Base-by-base conservation (phyloP, 331 rosid species). In the Acacia concinna region DNA sequence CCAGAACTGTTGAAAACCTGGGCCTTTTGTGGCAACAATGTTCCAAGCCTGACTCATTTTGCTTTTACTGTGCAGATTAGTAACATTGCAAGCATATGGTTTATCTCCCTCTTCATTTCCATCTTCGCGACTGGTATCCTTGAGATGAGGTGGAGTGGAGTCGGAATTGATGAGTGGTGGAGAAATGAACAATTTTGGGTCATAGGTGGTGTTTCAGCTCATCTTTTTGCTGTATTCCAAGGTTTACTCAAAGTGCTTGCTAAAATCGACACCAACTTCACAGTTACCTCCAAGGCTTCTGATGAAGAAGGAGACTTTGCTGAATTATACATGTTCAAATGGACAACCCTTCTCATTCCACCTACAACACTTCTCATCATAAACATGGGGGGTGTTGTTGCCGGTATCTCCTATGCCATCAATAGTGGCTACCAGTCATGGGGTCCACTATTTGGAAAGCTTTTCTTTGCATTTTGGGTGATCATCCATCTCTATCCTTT, bases 81-180 rank as follows among this genome's bases (percentile, higher is more conserved):
- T 83, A 95, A 95, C 89, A 65, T 95, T 78, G 99, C 99, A 6
- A 95, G 99, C 85, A 89, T 95, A 82, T 95, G 99, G 99, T 95
- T 95, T 49, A 91, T 95, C 73, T 80, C 97, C 23, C 99, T 95
- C 92, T 95, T 95, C 83, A 86, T 95, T 73, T 95, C 99, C 88
- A 95, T 95, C 87, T 95, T 95, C 2, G 99, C 99, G 0, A 95
- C 99, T 0, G 99, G 99, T 75, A 93, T 95, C 71, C 98, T 95
- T 7, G 99, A 95, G 92, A 95, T 95, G 99, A 88, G 99, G 81
- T 95, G 99, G 99, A 95, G 99, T 54, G 99, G 99, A 12, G 99
- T 95, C 0, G 98, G 99, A 85, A 95, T 95, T 1, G 99, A 95
- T 0, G 99, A 95, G 84, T 95, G 99, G 99, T 95, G 99, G 99